Percentiles rank a stretch among this genome's conserved stretches.
phyloP scores from a whole-genome alignment of 2,329 filamentous ascomycete genomes.

The Fusarium phyllophilum region DNA sequence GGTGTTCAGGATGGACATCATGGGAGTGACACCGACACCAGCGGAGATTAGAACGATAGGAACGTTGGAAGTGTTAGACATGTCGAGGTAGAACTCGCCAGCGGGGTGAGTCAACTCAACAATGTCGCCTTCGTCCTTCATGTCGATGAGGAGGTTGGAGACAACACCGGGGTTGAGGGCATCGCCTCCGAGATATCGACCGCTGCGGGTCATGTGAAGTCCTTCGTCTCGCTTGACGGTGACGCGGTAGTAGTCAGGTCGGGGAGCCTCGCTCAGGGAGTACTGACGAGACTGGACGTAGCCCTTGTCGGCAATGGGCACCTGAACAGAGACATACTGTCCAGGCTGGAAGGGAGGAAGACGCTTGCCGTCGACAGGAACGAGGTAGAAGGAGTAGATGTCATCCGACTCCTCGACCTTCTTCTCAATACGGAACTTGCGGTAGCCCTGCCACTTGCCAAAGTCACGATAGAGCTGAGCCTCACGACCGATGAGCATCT shows the following conservation, averaged over 20 bases:
- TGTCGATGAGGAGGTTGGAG: conserved; percentile 75
- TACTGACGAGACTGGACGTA: conserved; percentile 77
- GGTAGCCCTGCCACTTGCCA: conserved; percentile 73
- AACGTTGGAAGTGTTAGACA: conserved; percentile 47
- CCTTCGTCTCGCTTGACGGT: conserved; percentile 75
- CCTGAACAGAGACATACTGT: conserved; percentile 75
- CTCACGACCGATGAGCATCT: conserved; percentile 76
- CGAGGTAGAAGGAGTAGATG: conserved; percentile 76
- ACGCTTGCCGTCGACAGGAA: conserved; percentile 68
- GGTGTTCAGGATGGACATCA: conserved; percentile 69
- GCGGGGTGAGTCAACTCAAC: conserved; percentile 74
- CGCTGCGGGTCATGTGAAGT: conserved; percentile 50
- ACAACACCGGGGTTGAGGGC: conserved; percentile 69
- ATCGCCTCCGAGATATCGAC: conserved; percentile 40
- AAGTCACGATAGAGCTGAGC: conserved; percentile 69
- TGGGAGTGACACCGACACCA: conserved; percentile 68
- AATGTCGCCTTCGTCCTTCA: conserved; percentile 68
- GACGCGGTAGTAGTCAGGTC: conserved; percentile 72
- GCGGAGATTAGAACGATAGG: conserved; percentile 70
- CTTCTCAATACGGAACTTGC: conserved; percentile 71
- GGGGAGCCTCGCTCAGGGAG: conserved; percentile 74
- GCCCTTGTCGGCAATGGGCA: conserved; percentile 65
- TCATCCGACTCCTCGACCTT: conserved; percentile 75
- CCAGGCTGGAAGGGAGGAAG: conserved; percentile 74
- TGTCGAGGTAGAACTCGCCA: conserved; percentile 69